Conservation (phyloP, 331 rosid species). For the Malus hybrid region DNA sequence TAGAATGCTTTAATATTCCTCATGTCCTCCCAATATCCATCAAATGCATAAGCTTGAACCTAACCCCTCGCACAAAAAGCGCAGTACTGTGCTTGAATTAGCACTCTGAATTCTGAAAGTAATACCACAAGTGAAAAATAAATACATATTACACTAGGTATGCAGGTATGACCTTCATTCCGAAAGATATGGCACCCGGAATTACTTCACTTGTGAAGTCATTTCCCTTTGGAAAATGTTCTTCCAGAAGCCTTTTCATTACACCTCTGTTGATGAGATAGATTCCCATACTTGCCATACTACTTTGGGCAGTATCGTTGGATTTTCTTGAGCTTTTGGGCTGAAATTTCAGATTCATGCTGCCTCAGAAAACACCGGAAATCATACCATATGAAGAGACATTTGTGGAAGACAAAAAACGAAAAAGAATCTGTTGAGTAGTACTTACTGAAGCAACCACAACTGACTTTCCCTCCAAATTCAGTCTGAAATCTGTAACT, state of each 20-base stretch:
- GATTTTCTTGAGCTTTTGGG: conserved; percentile 2
- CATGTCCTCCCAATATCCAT: conserved; percentile 43
- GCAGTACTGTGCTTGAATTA: background rate
- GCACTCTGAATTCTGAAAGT: background rate
- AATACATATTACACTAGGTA: background rate
- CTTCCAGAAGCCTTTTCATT: conserved; percentile 22
- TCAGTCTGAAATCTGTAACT: conserved; percentile 17
- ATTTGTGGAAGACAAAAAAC: background rate
- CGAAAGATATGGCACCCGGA: conserved; percentile 30
- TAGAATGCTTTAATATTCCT: conserved; percentile 33
- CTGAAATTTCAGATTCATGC: conserved; percentile 3
- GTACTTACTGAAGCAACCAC: conserved; percentile 18
- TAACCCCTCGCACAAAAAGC: background rate
- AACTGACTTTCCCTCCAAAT: background rate
- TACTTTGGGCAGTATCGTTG: background rate
- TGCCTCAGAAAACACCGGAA: background rate
- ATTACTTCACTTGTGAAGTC: conserved; percentile 33
- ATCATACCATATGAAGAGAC: background rate
- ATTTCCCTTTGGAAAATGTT: conserved; percentile 22
- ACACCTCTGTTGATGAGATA: conserved; percentile 19
- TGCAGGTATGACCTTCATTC: conserved; percentile 28
- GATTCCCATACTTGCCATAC: conserved; percentile 32
- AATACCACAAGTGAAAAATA: background rate
- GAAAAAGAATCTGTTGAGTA: background rate
- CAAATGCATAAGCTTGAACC: conserved; percentile 26